A percentile compares a stretch with the other conserved stretches of the same genome.
Conservation (phyloP, 768 basidiomycete genomes). For the Amanita pallidorosea region DNA sequence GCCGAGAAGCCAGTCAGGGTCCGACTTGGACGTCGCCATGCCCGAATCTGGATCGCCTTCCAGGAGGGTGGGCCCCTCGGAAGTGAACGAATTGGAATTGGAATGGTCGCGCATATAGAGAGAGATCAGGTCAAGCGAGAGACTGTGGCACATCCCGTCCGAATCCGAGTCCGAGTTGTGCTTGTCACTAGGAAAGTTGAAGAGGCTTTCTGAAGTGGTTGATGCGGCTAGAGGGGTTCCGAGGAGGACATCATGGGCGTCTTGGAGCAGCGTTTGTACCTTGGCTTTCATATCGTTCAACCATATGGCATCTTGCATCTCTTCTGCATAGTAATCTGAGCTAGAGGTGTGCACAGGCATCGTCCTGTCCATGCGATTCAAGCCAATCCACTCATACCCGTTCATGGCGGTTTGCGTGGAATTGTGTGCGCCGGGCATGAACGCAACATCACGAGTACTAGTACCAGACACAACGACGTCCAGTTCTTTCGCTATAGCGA, state of each 20-base stretch:
- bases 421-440: background rate
- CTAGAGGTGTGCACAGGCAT: background rate
- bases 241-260: constrained; percentile 1
- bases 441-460: background rate
- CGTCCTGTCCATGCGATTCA: background rate
- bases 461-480: background rate
- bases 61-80: background rate
- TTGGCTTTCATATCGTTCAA: constrained; percentile 1
- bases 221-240: background rate
- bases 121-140: background rate
- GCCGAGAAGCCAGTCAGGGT: background rate
- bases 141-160: background rate
- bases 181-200: background rate
- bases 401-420: background rate
- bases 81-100: background rate
- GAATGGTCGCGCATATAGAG: background rate
- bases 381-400: background rate
- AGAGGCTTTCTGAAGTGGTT: background rate
- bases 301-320: background rate
- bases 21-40: background rate
- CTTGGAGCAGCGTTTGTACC: constrained; percentile 3
- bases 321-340: background rate
- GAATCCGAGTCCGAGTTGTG: background rate
- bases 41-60: background rate
- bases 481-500: constrained; percentile 1